Conservation (phyloP, 306 rosid species). For the Inga leiocalycina region DNA sequence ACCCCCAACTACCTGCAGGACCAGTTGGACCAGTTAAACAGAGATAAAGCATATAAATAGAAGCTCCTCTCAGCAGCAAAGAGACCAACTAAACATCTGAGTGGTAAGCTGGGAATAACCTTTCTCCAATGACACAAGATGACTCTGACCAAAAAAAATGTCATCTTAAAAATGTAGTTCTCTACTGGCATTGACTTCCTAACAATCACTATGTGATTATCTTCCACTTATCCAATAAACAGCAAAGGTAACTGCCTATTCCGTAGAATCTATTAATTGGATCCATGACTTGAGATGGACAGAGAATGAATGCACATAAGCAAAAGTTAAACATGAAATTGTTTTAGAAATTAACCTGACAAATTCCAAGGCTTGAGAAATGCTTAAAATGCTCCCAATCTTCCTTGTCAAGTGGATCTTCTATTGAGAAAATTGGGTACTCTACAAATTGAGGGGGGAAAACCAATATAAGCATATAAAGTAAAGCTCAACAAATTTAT, state of each 20-base stretch:
- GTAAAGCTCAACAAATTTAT: constrained; percentile 15
- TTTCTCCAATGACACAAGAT: not conserved
- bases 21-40: constrained; percentile 41
- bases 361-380: constrained; percentile 67
- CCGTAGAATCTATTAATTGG: constrained; percentile 20
- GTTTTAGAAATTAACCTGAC: constrained; percentile 61
- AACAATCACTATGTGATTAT: constrained; percentile 6
- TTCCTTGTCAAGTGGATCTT: constrained; percentile 97
- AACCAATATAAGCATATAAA: constrained; percentile 25
- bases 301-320: constrained; percentile 31
- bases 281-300: constrained; percentile 16
- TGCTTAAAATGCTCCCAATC: constrained; percentile 89
- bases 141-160: not conserved
- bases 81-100: constrained; percentile 21
- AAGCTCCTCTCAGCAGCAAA: constrained; percentile 28
- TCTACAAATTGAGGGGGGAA: constrained; percentile 49
- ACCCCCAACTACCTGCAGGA: constrained; percentile 88
- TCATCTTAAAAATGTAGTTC: not conserved
- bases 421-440: constrained; percentile 83
- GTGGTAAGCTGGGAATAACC: constrained; percentile 13
- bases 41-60: constrained; percentile 26
- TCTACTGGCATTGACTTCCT: not conserved
- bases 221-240: constrained; percentile 6
- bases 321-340: constrained; percentile 32
- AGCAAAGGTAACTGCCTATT: constrained; percentile 3